phyloP scores from a whole-genome alignment of 768 basidiomycete species.

The Xerocomellus intermedius region DNA sequence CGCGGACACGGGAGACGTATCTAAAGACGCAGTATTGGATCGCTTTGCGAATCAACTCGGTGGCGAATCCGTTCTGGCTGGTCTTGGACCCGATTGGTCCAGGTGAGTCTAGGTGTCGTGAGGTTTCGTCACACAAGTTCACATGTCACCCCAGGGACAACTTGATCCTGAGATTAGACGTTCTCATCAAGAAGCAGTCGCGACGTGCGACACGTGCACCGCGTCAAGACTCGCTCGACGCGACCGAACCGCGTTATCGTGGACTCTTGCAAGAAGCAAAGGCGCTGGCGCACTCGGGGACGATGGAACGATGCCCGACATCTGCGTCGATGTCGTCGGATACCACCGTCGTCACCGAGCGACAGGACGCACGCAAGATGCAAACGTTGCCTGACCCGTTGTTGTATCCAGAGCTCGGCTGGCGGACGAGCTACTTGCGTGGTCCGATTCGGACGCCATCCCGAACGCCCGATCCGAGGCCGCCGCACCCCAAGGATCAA shows the following conservation, averaged over 20 bases:
- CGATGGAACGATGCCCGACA: slow-evolving; percentile 15
- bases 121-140: not conserved
- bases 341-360: slow-evolving; percentile 36
- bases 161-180: slow-evolving; percentile 31
- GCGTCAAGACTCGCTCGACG: slow-evolving; percentile 2
- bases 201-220: slow-evolving; percentile 6
- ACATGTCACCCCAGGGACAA: slow-evolving; percentile 13
- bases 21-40: slow-evolving; percentile 55
- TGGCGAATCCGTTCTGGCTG: slow-evolving; percentile 38
- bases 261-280: slow-evolving; percentile 38
- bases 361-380: slow-evolving; percentile 38
- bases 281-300: slow-evolving; percentile 26
- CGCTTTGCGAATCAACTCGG: slow-evolving; percentile 55
- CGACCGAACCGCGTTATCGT: slow-evolving; percentile 56
- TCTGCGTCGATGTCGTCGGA: slow-evolving; percentile 16
- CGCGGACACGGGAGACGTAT: slow-evolving; percentile 53
- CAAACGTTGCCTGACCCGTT: slow-evolving; percentile 43
- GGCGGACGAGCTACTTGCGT: slow-evolving; percentile 29
- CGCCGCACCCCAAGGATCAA: slow-evolving; percentile 59
- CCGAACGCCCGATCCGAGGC: slow-evolving; percentile 45
- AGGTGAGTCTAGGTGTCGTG: slow-evolving; percentile 41
- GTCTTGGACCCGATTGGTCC: slow-evolving; percentile 54
- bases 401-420: slow-evolving; percentile 38
- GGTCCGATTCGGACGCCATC: slow-evolving; percentile 60
- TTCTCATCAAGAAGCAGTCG: slow-evolving; percentile 29